Percentiles rank a stretch among this genome's conserved stretches.
Evolutionary conservation across 805 yeast genomes (phyloP).

Genomic region (Ogataea salicorniae): DNA sequence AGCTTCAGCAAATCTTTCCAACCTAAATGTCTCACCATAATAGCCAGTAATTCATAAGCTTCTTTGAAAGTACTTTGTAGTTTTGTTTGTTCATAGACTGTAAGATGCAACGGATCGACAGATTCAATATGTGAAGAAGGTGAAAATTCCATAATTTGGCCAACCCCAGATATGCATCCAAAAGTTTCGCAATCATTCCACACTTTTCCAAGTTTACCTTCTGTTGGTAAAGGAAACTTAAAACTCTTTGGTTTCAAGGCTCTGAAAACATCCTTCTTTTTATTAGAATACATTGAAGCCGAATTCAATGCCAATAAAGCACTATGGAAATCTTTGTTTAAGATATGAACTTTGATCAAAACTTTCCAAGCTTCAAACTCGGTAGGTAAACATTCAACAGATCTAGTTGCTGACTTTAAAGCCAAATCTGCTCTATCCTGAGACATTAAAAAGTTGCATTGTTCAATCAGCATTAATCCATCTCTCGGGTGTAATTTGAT

Average conservation of each 20-base stretch:
- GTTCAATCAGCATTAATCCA: slow-evolving; percentile 54
- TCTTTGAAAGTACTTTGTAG: slow-evolving; percentile 48
- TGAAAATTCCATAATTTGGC: slow-evolving; percentile 31
- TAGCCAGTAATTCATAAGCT: slow-evolving; percentile 68
- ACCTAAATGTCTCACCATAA: slow-evolving; percentile 63
- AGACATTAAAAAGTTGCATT: slow-evolving; percentile 55
- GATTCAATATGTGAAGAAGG: slow-evolving; percentile 32
- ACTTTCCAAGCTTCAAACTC: slow-evolving; percentile 72
- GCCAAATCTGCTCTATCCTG: slow-evolving; percentile 56
- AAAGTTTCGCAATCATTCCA: slow-evolving; percentile 37
- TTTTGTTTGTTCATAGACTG: slow-evolving; percentile 44
- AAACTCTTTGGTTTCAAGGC: slow-evolving; percentile 40
- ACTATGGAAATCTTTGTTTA: slow-evolving; percentile 46
- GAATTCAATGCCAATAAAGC: slow-evolving; percentile 70
- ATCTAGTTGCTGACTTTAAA: slow-evolving; percentile 48
- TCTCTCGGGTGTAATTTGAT: slow-evolving; percentile 44
- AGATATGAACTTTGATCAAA: slow-evolving; percentile 55
- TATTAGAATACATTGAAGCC: slow-evolving; percentile 59
- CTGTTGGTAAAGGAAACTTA: slow-evolving; percentile 47
- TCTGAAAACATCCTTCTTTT: slow-evolving; percentile 39
- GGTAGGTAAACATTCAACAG: slow-evolving; percentile 66
- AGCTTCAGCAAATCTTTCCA: slow-evolving; percentile 73
- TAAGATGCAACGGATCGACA: slow-evolving; percentile 43
- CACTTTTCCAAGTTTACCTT: slow-evolving; percentile 45
- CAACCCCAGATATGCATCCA: slow-evolving; percentile 31